Percentiles rank a stretch among this genome's conserved stretches.
phyloP scores from a whole-genome alignment of 345 rosid genomes.

The Acer saccharum region DNA sequence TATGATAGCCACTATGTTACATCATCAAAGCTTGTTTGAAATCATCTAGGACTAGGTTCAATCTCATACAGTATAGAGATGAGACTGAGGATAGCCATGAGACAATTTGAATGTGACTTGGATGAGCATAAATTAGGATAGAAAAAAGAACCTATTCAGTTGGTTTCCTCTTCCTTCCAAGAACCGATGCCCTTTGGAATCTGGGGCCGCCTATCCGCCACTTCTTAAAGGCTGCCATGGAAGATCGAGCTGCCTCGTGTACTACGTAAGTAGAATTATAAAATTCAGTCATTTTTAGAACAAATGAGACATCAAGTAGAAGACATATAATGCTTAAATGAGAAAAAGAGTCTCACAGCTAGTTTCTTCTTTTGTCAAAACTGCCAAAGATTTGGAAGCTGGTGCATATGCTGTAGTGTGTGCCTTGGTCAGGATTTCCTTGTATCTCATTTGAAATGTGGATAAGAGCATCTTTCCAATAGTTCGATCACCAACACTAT shows the following conservation, averaged over 20 bases:
- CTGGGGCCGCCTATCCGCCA: constrained; percentile 91
- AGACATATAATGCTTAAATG: constrained; percentile 8
- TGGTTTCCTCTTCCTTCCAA: constrained; percentile 77
- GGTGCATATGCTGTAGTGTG: constrained; percentile 63
- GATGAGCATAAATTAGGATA: constrained; percentile 1
- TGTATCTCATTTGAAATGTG: constrained; percentile 72
- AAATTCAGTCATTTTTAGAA: background rate
- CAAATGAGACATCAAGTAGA: background rate
- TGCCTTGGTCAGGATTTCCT: constrained; percentile 77
- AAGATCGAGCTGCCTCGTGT: constrained; percentile 78
- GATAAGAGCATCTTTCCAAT: constrained; percentile 67
- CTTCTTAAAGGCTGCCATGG: constrained; percentile 73
- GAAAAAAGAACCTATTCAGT: constrained; percentile 29
- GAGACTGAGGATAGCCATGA: background rate
- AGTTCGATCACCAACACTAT: constrained; percentile 68
- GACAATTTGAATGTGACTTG: background rate
- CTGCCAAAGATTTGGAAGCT: constrained; percentile 54
- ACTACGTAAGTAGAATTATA: constrained; percentile 39
- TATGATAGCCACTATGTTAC: background rate
- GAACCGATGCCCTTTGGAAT: constrained; percentile 81
- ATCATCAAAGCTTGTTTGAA: background rate
- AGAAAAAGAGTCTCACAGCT: constrained; percentile 45
- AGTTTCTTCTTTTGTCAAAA: constrained; percentile 74
- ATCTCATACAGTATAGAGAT: background rate
- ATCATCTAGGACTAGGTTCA: background rate